Percentiles rank a stretch among this genome's conserved stretches.
Evolutionary conservation across 352 stramenopile species (phyloP).

Genomic region (Globisporangium nunn): DNA sequence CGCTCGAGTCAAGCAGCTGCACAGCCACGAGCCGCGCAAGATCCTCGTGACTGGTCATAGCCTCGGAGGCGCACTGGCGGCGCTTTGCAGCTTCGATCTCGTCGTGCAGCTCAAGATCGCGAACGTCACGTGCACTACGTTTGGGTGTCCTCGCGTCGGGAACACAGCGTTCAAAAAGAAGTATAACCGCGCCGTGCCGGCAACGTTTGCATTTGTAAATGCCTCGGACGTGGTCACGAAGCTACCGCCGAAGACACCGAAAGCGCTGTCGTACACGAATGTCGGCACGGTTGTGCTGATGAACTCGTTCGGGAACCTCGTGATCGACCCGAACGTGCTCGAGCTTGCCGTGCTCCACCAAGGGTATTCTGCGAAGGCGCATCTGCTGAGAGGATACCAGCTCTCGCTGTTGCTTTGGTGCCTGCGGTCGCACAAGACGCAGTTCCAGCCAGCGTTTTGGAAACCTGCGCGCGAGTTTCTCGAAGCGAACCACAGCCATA

Average conservation of each 20-base stretch:
- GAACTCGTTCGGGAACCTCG: constrained; percentile 35
- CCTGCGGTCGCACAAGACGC: constrained; percentile 21
- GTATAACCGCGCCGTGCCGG: constrained; percentile 23
- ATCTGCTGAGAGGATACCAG: constrained; percentile 32
- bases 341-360: constrained; percentile 29
- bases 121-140: constrained; percentile 33
- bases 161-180: constrained; percentile 33
- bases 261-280: constrained; percentile 27
- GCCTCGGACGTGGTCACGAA: constrained; percentile 33
- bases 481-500: constrained; percentile 17
- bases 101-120: constrained; percentile 19
- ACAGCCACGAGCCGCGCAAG: constrained; percentile 15
- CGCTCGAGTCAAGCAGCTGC: constrained; percentile 10
- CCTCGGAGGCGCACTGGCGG: constrained; percentile 31
- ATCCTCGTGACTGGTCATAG: constrained; percentile 35
- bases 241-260: constrained; percentile 29
- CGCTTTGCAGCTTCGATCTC: constrained; percentile 33
- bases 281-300: constrained; percentile 32
- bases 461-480: constrained; percentile 22
- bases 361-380: constrained; percentile 31
- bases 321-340: constrained; percentile 34
- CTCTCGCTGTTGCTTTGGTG: constrained; percentile 37
- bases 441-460: constrained; percentile 30
- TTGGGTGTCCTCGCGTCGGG: constrained; percentile 31
- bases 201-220: constrained; percentile 38